A percentile compares a stretch with the other conserved stretches of the same genome.
These are phyloP conservation scores for Saksenaea vasiformis DNA, from an alignment of 371 early-diverging fungal genomes.

Conservation along the genomic window DNA sequence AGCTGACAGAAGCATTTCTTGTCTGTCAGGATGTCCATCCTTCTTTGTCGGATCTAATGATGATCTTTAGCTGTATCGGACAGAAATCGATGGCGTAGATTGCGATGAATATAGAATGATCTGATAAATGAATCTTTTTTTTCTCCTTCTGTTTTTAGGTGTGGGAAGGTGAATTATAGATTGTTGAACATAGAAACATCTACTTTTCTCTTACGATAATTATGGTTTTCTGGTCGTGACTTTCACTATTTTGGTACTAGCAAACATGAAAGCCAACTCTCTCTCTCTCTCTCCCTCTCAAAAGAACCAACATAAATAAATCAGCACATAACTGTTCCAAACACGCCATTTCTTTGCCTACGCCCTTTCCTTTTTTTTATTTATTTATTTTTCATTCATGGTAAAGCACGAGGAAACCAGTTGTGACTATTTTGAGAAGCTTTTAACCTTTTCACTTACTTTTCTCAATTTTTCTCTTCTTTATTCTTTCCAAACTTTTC, in stretches of 20 bases:
- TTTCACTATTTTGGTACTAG: too few relatives aligned
- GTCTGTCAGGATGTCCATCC: too few relatives aligned
- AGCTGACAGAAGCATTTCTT: too few relatives aligned
- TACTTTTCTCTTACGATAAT: slow-evolving; percentile 3
- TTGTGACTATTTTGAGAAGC: not conserved
- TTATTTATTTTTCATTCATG: not conserved
- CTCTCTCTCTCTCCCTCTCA: not conserved
- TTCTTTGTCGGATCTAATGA: too few relatives aligned
- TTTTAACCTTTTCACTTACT: not conserved
- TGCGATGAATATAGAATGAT: too few relatives aligned
- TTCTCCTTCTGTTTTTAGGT: not conserved
- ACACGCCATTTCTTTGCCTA: not conserved
- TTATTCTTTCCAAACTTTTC: not conserved
- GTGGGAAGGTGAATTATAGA: too few relatives aligned
- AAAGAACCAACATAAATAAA: not conserved
- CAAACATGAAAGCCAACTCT: too few relatives aligned
- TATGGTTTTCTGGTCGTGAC: not conserved
- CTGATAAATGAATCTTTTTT: too few relatives aligned
- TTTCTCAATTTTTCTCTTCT: not conserved
- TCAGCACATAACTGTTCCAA: not conserved
- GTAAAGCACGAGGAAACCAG: not conserved
- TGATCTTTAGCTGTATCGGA: too few relatives aligned
- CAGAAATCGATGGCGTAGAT: too few relatives aligned
- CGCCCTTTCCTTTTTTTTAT: too few relatives aligned
- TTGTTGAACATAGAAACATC: too few relatives aligned